These are phyloP conservation scores for Carex pumila DNA, from an alignment of 176 grass and related monocot genomes.

Conservation along the genomic window DNA sequence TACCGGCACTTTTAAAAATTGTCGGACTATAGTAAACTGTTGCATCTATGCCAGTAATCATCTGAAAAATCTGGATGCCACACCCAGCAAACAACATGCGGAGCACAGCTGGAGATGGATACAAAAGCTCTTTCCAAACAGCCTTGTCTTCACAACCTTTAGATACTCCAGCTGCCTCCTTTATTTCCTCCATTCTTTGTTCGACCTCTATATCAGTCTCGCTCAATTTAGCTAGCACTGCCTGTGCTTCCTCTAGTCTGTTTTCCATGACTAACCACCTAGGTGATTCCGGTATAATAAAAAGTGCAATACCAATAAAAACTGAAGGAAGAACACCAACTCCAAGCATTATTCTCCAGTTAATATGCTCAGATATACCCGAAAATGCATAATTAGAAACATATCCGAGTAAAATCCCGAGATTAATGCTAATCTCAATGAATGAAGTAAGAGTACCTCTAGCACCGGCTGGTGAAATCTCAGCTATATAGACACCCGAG, in stretches of 20 bases:
- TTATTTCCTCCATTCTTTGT: conserved; percentile 57
- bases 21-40: conserved; percentile 82
- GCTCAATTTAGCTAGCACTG: conserved; percentile 55
- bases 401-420: conserved; percentile 84
- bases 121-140: conserved; percentile 70
- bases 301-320: conserved; percentile 68
- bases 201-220: conserved; percentile 65
- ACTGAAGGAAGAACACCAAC: conserved; percentile 71
- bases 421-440: conserved; percentile 81
- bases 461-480: conserved; percentile 63
- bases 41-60: conserved; percentile 88
- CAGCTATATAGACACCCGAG: conserved; percentile 78
- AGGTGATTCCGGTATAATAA: conserved; percentile 80
- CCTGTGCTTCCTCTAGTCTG: conserved; percentile 50
- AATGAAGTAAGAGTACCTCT: conserved; percentile 81
- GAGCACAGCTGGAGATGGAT: conserved; percentile 54
- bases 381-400: conserved; percentile 89
- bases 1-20: conserved; percentile 78
- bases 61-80: conserved; percentile 82
- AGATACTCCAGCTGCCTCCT: conserved; percentile 50
- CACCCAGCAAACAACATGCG: conserved; percentile 68
- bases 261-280: conserved; percentile 87
- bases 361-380: conserved; percentile 62
- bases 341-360: conserved; percentile 92
- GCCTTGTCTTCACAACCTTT: conserved; percentile 46